phyloP scores from a whole-genome alignment of 257 asterid species.

The Haberlea rhodopensis region DNA sequence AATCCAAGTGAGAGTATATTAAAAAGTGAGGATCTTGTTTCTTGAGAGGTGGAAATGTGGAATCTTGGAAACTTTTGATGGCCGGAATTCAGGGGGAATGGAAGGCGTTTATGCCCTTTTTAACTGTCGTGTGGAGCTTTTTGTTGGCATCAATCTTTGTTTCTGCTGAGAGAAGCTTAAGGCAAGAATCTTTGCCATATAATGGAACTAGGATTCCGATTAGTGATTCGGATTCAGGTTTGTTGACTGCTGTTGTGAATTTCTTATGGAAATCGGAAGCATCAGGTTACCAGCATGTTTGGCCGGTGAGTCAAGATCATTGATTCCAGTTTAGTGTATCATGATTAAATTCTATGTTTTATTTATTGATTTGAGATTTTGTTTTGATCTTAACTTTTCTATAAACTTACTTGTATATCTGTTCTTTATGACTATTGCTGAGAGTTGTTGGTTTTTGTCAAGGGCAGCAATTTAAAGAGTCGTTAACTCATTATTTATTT shows the following conservation, averaged over 20 bases:
- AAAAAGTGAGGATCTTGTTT: constrained; percentile 7
- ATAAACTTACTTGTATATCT: neutral
- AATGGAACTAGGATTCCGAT: constrained; percentile 28
- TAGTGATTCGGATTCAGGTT: constrained; percentile 40
- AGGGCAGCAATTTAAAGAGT: neutral
- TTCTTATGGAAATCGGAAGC: constrained; percentile 63
- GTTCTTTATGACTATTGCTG: constrained; percentile 18
- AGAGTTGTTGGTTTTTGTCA: neutral
- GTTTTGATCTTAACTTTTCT: neutral
- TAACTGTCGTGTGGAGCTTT: constrained; percentile 68
- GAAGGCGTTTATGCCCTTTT: constrained; percentile 58
- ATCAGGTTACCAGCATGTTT: constrained; percentile 84
- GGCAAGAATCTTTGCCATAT: constrained; percentile 33
- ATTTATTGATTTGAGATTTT: constrained; percentile 7
- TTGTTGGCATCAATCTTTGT: constrained; percentile 68
- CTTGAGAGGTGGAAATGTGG: constrained; percentile 31
- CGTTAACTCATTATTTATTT: neutral
- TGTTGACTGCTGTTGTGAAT: constrained; percentile 35
- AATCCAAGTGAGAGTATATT: constrained; percentile 6
- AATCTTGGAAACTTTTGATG: constrained; percentile 35
- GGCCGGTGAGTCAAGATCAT: constrained; percentile 77
- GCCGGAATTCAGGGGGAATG: constrained; percentile 50
- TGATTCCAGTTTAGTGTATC: constrained; percentile 12
- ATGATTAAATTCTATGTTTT: neutral
- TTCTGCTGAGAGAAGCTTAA: constrained; percentile 82